phyloP scores from a whole-genome alignment of 495 filamentous ascomycete species.

The Immersiella caudata region DNA sequence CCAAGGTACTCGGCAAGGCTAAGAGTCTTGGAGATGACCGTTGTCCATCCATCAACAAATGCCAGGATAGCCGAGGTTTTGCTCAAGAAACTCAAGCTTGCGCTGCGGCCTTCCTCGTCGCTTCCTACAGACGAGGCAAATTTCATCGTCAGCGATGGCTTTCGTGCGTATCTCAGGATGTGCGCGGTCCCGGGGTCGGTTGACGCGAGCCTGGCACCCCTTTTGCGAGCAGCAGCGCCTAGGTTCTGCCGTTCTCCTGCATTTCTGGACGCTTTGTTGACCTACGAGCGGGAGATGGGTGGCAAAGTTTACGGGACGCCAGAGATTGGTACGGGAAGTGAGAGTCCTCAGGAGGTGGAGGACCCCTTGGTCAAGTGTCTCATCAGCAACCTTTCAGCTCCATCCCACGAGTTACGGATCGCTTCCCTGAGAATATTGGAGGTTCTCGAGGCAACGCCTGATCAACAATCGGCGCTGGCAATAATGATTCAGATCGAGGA shows the following conservation, averaged over 20 bases:
- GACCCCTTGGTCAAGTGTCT: constrained; percentile 63
- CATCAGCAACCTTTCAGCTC: constrained; percentile 69
- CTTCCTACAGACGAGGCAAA: constrained; percentile 58
- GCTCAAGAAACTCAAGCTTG: constrained; percentile 59
- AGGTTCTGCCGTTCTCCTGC: constrained; percentile 62
- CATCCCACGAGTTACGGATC: constrained; percentile 70
- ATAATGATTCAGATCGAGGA: constrained; percentile 73
- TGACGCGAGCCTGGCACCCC: constrained; percentile 57
- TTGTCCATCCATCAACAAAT: constrained; percentile 57
- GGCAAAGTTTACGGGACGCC: constrained; percentile 37
- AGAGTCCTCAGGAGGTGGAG: constrained; percentile 48
- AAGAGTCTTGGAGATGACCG: constrained; percentile 49
- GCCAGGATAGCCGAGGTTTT: constrained; percentile 58
- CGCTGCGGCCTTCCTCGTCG: constrained; percentile 56
- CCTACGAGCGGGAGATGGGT: constrained; percentile 58
- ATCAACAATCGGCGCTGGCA: constrained; percentile 48
- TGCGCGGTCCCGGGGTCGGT: constrained; percentile 49
- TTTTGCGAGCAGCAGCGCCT: constrained; percentile 62
- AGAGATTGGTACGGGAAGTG: constrained; percentile 34
- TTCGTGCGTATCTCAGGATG: constrained; percentile 58
- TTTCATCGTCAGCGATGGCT: constrained; percentile 60
- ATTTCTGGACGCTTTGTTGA: constrained; percentile 68
- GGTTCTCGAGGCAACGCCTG: constrained; percentile 42
- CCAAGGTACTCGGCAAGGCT: constrained; percentile 59
- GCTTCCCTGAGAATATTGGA: constrained; percentile 71